Base-by-base conservation (phyloP, 2,329 filamentous ascomycete genomes). In the Fonsecaea pedrosoi region DNA sequence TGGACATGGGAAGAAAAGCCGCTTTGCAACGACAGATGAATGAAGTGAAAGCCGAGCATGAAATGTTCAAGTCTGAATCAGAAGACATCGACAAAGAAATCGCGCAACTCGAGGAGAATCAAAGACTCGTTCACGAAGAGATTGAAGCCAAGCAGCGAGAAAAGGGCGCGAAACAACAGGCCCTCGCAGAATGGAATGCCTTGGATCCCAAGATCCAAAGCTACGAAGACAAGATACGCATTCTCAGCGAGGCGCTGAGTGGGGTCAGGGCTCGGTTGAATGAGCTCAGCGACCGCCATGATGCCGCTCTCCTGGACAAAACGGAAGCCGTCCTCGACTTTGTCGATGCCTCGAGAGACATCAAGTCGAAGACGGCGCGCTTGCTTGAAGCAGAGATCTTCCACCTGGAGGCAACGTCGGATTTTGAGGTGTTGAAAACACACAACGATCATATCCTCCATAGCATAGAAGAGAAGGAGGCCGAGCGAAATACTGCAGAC, bases 351-450 rank as follows among this genome's bases (percentile, higher is more conserved):
- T 84, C 96, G 7, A 83, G 85, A n/a, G 75, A 78, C 21, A 84
- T 96, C 54, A 86, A 87, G 13, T 78, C 82, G 57, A 83, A 87
- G 5, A 87, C 91, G 60, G 83, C 89, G 54, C 84, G 85, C 13
- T 79, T 92, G 10, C 78, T 94, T 15, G 88, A 94, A 73, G 87
- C 86, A 1, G 86, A 91, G 71, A 83, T 97, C 54, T 84, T 88
- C 68, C 80, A 86, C 0, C 85, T 96, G 35, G 95, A 99, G 81
- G 94, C 92, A 1, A 78, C 83, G n/a, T 97, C 93, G 0, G 95
- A 99, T 73, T 78, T 90, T 2, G 83, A 87, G 54, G 86, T 86
- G 5, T 82, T 97, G n/a, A 86, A 87, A 72, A 81, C 82, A 15
- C 88, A 89, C 65, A 92, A 92, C 72, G 73, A 77, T 8, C 82